Conservation (phyloP, 257 asterid species). For the Solanum pimpinellifolium region DNA sequence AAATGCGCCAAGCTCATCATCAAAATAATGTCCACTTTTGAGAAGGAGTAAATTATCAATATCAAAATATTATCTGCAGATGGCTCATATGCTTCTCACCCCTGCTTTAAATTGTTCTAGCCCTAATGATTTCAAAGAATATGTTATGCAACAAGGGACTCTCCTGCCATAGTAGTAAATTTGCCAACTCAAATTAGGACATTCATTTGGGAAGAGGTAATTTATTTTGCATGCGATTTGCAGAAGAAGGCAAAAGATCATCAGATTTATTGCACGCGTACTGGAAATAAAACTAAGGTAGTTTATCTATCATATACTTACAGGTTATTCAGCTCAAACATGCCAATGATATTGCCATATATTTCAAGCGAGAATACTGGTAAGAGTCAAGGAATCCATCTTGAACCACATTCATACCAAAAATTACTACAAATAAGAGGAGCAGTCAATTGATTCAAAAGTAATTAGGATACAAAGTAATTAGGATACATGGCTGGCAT, state of each 20-base stretch:
- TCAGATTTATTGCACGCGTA: neutral
- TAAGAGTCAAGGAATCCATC: conserved; percentile 43
- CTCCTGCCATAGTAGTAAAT: neutral
- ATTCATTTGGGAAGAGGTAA: neutral
- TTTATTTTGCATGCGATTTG: neutral
- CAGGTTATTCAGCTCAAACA: conserved; percentile 99
- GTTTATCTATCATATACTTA: conserved; percentile 26
- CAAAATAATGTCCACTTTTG: neutral
- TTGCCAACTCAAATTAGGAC: neutral
- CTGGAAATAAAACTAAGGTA: neutral
- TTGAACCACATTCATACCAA: neutral
- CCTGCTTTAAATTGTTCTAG: neutral
- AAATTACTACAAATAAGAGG: neutral
- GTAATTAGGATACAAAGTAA: conserved; percentile 56
- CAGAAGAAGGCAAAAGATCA: neutral
- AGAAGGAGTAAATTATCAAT: neutral
- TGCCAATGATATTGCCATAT: conserved; percentile 87
- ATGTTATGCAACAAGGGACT: neutral
- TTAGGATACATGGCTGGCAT: conserved; percentile 83
- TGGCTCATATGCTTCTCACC: neutral
- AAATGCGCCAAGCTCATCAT: neutral
- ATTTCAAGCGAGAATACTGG: conserved; percentile 82
- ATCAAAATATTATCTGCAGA: neutral
- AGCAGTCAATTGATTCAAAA: conserved; percentile 6
- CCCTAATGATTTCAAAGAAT: neutral